Base-by-base conservation (phyloP, 2,329 filamentous ascomycete genomes). In the Hysterium pulicare region DNA sequence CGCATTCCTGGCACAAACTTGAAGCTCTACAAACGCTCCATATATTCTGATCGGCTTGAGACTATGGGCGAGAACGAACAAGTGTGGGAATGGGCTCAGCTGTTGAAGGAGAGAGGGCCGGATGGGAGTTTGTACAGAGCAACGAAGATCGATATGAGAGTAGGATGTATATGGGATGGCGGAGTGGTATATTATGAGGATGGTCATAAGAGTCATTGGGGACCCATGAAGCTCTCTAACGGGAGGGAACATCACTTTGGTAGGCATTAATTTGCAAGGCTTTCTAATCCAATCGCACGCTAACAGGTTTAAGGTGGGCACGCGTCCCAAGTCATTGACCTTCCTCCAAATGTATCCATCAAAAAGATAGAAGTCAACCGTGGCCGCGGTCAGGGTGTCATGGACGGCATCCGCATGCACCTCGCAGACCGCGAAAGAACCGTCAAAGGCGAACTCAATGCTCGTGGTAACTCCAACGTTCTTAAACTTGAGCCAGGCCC, bases 121-220 rank as follows among this genome's bases (percentile, higher is more conserved):
- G 51, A 64, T 22, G 67, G 66, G 24, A 47, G 42, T 16, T 26
- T 74, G 3, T 55, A 67, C 9, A 57, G 59, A n/a, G 72, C 70
- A 1, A 61, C 55, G 2, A 64, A 58, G 13, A 69, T 77, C 21
- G 73, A 76, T 46, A 49, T 75, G 2, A 62, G 71, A 2, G 67
- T 74, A 5, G 73, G 73, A 3, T 62, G 55, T 31, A 50, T 58
- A 5, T 66, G 75, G 31, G 72, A 76, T 39, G 72, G 73, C 20
- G 71, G 68, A 4, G 62, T 71, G 23, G 67, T 76, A 3, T 59
- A 71, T 46, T 76, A 71, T 48, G 57, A 55, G 33, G 72, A 75
- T 40, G 72, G 71, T 7, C 59, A 63, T n/a, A 53, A 49, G 8
- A 62, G 66, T 11, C 69, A 71, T 21, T 75, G 72, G 51, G 72